Evolutionary conservation across 306 rosid genomes (phyloP).

Genomic region (Cajanus cajan): DNA sequence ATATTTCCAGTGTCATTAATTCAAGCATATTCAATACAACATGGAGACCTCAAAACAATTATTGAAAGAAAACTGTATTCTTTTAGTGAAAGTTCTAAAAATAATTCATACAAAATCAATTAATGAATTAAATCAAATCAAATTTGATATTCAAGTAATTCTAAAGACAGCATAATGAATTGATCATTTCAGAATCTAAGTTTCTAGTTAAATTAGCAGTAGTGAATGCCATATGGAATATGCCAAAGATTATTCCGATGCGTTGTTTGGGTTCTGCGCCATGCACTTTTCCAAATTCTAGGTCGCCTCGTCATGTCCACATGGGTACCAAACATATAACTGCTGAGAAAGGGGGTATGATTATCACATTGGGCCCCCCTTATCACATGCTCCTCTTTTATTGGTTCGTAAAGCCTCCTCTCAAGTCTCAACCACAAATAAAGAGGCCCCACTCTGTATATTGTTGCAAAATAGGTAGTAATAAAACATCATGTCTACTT

Average conservation of each 20-base stretch:
- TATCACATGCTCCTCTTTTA: background rate
- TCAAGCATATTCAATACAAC: background rate
- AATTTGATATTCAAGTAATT: background rate
- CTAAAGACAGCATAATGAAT: background rate
- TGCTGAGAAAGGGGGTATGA: background rate
- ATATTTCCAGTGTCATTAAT: background rate
- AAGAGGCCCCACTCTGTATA: background rate
- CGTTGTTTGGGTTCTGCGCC: background rate
- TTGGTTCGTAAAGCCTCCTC: slow-evolving; percentile 2
- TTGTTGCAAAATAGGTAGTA: background rate
- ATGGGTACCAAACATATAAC: background rate
- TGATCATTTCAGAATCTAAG: background rate
- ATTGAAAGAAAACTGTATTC: background rate
- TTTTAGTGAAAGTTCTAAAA: background rate
- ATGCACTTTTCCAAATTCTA: background rate
- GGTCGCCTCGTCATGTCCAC: background rate
- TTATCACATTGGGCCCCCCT: background rate
- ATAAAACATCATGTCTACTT: background rate
- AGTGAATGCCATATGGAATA: slow-evolving; percentile 23
- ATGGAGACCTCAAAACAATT: too few species aligned
- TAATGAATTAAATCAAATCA: background rate
- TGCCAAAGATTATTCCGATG: slow-evolving; percentile 16
- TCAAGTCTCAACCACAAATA: background rate
- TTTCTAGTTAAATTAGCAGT: background rate
- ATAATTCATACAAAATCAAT: background rate